These are phyloP conservation scores for Eucalyptus globulus DNA, from an alignment of 345 rosid genomes.

Conservation along the genomic window DNA sequence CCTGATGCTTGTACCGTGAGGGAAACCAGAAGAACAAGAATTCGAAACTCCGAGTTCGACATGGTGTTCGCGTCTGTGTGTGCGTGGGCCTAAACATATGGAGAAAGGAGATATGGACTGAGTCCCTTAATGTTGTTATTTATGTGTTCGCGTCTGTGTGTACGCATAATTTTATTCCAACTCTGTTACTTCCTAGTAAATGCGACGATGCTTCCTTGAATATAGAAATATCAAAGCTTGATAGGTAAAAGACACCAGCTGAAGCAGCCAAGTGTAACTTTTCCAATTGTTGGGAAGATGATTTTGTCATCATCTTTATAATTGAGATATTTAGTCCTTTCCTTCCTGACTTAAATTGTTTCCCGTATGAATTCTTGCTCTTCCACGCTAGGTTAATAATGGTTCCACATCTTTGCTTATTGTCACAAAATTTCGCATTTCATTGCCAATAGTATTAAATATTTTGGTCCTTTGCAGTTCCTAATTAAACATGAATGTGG, in stretches of 20 bases:
- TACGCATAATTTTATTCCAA: background rate
- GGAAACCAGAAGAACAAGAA: background rate
- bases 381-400: background rate
- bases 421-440: background rate
- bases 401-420: background rate
- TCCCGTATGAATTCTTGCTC: background rate
- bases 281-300: background rate
- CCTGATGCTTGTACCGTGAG: background rate
- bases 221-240: background rate
- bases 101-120: background rate
- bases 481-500: background rate
- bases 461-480: background rate
- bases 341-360: background rate
- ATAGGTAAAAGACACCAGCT: background rate
- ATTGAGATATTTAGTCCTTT: background rate
- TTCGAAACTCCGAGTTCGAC: background rate
- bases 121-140: background rate
- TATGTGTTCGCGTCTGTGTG: too few relatives aligned
- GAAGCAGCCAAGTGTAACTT: background rate
- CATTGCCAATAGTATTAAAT: background rate
- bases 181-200: rapidly evolving
- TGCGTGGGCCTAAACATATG: background rate
- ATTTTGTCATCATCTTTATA: background rate
- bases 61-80: background rate
- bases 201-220: background rate